Evolutionary conservation across 2,329 filamentous ascomycete species (phyloP), one percentile per base, ranked within the genome.

Genomic region (Fusarium staphyleae): DNA sequence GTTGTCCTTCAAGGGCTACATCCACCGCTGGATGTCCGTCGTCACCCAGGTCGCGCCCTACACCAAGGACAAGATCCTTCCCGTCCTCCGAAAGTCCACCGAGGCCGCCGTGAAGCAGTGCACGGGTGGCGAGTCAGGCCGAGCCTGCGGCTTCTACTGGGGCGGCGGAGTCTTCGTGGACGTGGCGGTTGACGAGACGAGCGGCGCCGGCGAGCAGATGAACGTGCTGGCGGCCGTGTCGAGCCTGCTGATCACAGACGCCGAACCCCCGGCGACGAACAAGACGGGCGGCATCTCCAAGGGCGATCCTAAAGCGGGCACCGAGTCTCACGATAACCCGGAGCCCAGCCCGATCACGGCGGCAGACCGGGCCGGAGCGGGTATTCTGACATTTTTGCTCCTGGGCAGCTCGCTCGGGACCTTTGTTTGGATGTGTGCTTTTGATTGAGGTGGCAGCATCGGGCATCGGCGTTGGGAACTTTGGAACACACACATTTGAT

Each of bases 1-100:
- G 78, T 73, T 84, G 54, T 84, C 84, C 2, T 92, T 88, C 81
- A 90, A 90, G 72, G 87, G 87, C 32, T 86, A 87, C 52, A 76
- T 90, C 14, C 80, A 85, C 62, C 81, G 86, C 33, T 89, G 87
- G 85, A 76, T 91, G 62, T 78, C 83, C 4, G 78, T 81, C 16
- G 78, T 82, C 1, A 81, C 83, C 2, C 79, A 87, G 60, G 50
- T 90, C n/a, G 86, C 84, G 0, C 87, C 88, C 0, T 80, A 79
- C 37, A 85, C 82, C 1, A 72, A 72, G 33, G 72, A 78, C 1
- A 74, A 68, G 13, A 85, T 91, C 60, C 73, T 82, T 50, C 80
- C 84, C 1, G 78, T 84, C 26, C 76, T 91, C 6, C 74, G 76
- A 48, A 79, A 74, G 1, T 88, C 87, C 1, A 77, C 87, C 5